A percentile compares a stretch with the other conserved stretches of the same genome.
Evolutionary conservation across 208 protist genomes (phyloP).

Genomic region (Wallacemonas collosoma): DNA sequence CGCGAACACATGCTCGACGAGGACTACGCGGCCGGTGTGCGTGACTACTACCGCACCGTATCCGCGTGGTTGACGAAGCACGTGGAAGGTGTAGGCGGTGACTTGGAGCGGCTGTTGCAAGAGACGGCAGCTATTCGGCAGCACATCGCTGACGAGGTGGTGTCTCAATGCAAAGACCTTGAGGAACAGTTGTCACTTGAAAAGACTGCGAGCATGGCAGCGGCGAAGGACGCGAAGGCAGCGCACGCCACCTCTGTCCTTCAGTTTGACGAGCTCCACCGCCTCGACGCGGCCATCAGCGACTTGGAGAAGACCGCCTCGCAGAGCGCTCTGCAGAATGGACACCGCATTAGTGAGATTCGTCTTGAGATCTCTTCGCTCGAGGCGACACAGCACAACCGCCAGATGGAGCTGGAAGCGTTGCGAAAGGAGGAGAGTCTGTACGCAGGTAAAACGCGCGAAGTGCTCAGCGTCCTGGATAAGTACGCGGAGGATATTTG

Average conservation of each 20-base stretch:
- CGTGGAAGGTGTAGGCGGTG: slow-evolving; percentile 49
- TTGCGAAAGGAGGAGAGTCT: slow-evolving; percentile 62
- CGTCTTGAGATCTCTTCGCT: slow-evolving; percentile 69
- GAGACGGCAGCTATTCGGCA: slow-evolving; percentile 71
- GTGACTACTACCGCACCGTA: slow-evolving; percentile 68
- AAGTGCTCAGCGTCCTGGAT: slow-evolving; percentile 47
- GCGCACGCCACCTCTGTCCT: slow-evolving; percentile 43
- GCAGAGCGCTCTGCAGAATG: slow-evolving; percentile 58
- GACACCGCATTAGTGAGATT: slow-evolving; percentile 72
- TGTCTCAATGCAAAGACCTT: slow-evolving; percentile 34
- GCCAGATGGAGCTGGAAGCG: slow-evolving; percentile 53
- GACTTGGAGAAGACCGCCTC: slow-evolving; percentile 48
- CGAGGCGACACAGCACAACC: slow-evolving; percentile 54
- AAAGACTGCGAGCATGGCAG: slow-evolving; percentile 25
- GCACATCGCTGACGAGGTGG: slow-evolving; percentile 51
- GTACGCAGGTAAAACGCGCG: slow-evolving; percentile 47
- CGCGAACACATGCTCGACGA: slow-evolving; percentile 52
- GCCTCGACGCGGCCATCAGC: slow-evolving; percentile 59
- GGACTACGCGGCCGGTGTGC: slow-evolving; percentile 68
- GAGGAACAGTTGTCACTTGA: slow-evolving; percentile 47
- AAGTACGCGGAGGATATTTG: slow-evolving; percentile 63
- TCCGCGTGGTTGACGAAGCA: slow-evolving; percentile 60
- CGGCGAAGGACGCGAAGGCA: slow-evolving; percentile 45
- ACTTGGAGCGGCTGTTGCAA: slow-evolving; percentile 48
- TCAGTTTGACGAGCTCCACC: slow-evolving; percentile 56